A percentile compares a stretch with the other conserved stretches of the same genome.
Conservation (phyloP, 768 basidiomycete species). For the Astraeus odoratus region DNA sequence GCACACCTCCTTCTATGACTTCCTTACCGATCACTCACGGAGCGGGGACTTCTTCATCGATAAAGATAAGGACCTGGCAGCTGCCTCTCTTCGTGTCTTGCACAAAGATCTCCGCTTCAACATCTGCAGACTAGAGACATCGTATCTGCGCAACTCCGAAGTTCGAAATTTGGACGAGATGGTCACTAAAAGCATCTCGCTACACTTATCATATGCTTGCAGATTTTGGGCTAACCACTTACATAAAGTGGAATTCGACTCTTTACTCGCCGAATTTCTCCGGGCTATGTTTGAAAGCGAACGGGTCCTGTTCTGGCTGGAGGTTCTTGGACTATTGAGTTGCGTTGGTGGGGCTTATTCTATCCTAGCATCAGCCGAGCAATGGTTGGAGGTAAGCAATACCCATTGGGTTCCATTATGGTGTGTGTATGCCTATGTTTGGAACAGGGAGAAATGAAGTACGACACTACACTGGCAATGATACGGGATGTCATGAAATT, state of each 20-base stretch:
- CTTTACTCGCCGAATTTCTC: not conserved
- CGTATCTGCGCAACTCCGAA: constrained; percentile 22
- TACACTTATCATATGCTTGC: not conserved
- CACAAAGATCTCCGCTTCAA: constrained; percentile 27
- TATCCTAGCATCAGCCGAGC: not conserved
- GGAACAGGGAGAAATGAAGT: not conserved
- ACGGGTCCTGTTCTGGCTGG: not conserved
- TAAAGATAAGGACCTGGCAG: constrained; percentile 9
- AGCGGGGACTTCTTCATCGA: constrained; percentile 14
- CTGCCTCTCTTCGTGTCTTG: constrained; percentile 23
- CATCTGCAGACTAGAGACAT: constrained; percentile 23
- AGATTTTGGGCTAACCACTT: not conserved
- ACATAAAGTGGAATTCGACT: not conserved
- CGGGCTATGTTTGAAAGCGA: not conserved
- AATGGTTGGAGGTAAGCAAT: not conserved
- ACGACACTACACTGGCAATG: not conserved
- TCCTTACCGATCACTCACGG: constrained; percentile 18
- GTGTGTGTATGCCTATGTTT: too few species aligned
- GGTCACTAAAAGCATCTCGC: not conserved
- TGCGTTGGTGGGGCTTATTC: not conserved
- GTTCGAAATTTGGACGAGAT: constrained; percentile 1
- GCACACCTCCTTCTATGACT: constrained; percentile 32
- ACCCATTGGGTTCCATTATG: too few species aligned
- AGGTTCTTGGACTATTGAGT: not conserved
- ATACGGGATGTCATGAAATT: not conserved